phyloP scores from a whole-genome alignment of 805 yeast genomes.

The Monosporozyma aerobia region DNA sequence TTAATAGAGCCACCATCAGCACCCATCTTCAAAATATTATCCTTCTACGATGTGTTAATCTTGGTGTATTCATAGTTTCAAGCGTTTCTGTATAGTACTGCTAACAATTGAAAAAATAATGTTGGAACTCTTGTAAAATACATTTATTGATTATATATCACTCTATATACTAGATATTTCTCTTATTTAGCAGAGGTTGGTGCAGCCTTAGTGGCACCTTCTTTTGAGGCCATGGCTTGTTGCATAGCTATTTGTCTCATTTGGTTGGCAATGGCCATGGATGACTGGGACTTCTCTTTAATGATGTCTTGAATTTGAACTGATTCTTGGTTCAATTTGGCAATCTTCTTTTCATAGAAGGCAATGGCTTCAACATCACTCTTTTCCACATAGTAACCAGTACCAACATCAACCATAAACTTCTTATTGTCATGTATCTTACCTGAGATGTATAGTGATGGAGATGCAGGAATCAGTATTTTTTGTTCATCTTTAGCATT shows the following conservation, averaged over 20 bases:
- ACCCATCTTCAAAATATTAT: conserved; percentile 12
- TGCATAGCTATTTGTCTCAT: conserved; percentile 23
- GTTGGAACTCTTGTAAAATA: not conserved
- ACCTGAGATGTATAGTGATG: conserved; percentile 87
- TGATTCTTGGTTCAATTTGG: conserved; percentile 63
- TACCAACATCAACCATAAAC: conserved; percentile 89
- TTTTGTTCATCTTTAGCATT: conserved; percentile 38
- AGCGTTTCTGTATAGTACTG: not conserved
- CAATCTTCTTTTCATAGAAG: conserved; percentile 67
- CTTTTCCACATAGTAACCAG: conserved; percentile 91
- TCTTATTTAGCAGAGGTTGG: not conserved
- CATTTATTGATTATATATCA: not conserved
- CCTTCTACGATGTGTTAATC: not conserved
- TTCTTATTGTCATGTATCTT: conserved; percentile 51
- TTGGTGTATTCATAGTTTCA: not conserved
- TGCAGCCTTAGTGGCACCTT: not conserved
- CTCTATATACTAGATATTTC: not conserved
- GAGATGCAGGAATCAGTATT: conserved; percentile 77
- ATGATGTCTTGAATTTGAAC: conserved; percentile 66
- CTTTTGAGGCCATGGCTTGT: conserved; percentile 12
- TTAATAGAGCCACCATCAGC: conserved; percentile 73
- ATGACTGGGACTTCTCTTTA: conserved; percentile 54
- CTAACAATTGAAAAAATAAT: not conserved
- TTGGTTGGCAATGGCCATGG: conserved; percentile 26
- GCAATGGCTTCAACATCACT: conserved; percentile 50